These are phyloP conservation scores for Cutaneotrichosporon mucoides DNA, from an alignment of 1,284 basidiomycete species.

Conservation along the genomic window DNA sequence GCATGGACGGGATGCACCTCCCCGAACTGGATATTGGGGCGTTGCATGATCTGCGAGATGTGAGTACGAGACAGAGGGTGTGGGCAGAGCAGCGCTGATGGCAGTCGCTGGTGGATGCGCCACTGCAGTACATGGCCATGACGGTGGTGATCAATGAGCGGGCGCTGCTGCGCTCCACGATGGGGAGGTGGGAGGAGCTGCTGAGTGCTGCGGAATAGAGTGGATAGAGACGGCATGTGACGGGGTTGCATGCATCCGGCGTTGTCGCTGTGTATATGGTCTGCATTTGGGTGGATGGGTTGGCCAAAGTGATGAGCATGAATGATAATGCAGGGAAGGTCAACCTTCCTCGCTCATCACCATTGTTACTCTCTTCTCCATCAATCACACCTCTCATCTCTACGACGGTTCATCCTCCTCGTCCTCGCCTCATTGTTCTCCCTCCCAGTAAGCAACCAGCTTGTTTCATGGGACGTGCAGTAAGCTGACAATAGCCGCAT, in stretches of 20 bases:
- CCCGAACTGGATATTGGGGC: constrained; percentile 18
- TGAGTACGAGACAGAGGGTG: constrained; percentile 12
- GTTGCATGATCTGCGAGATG: constrained; percentile 32
- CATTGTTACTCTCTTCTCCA: too few relatives aligned
- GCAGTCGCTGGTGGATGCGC: constrained; percentile 20
- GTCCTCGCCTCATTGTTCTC: too few relatives aligned
- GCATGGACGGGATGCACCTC: constrained; percentile 20
- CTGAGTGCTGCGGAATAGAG: background rate
- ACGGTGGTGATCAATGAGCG: constrained; percentile 42
- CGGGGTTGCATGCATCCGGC: background rate
- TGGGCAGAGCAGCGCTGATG: background rate
- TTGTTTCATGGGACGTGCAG: too few relatives aligned
- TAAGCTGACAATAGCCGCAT: too few relatives aligned
- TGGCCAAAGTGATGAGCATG: background rate
- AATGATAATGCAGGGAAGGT: too few relatives aligned
- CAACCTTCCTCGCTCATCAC: too few relatives aligned
- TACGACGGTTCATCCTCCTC: too few relatives aligned
- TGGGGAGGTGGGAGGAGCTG: constrained; percentile 32
- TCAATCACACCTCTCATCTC: too few relatives aligned
- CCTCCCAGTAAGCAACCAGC: too few relatives aligned
- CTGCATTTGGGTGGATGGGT: background rate
- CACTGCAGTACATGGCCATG: constrained; percentile 35
- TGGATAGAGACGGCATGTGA: background rate
- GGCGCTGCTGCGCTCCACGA: constrained; percentile 32
- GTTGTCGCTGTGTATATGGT: too few relatives aligned